These are phyloP conservation scores for Cutaneotrichosporon cavernicola DNA, from an alignment of 1,284 basidiomycete genomes.

Conservation along the genomic window DNA sequence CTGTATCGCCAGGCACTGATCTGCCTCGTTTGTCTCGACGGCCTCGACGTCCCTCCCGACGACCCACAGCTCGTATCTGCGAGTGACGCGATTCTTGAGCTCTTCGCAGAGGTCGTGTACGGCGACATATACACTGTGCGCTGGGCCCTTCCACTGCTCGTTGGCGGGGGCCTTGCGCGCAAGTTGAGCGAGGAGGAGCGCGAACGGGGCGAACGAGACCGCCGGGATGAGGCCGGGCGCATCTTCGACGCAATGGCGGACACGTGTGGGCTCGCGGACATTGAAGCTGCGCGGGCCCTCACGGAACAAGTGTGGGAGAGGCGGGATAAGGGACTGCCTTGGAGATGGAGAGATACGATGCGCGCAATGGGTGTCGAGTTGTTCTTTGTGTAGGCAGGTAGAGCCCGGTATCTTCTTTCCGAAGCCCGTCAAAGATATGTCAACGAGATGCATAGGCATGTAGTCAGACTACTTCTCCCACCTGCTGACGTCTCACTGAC, in stretches of 20 bases:
- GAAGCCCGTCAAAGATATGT: too few species aligned
- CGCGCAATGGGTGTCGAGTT: neutral
- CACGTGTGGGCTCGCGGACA: slow-evolving; percentile 20
- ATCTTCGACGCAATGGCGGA: slow-evolving; percentile 21
- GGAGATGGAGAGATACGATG: slow-evolving; percentile 1
- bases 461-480: too few species aligned
- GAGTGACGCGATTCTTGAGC: slow-evolving; percentile 21
- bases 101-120: slow-evolving; percentile 19
- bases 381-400: neutral
- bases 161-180: slow-evolving; percentile 11
- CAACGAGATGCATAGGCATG: too few species aligned
- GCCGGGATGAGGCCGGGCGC: slow-evolving; percentile 9
- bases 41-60: slow-evolving; percentile 6
- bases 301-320: slow-evolving; percentile 18
- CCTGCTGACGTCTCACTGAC: too few species aligned
- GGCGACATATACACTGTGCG: slow-evolving; percentile 13
- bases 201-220: neutral
- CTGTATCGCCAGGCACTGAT: slow-evolving; percentile 17
- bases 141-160: slow-evolving; percentile 19
- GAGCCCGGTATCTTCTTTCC: too few species aligned
- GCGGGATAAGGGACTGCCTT: neutral
- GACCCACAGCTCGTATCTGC: slow-evolving; percentile 11
- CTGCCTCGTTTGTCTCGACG: slow-evolving; percentile 17
- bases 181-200: neutral
- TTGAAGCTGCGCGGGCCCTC: slow-evolving; percentile 10